phyloP scores from a whole-genome alignment of 2,329 filamentous ascomycete species.

The Curvularia spicifera region DNA sequence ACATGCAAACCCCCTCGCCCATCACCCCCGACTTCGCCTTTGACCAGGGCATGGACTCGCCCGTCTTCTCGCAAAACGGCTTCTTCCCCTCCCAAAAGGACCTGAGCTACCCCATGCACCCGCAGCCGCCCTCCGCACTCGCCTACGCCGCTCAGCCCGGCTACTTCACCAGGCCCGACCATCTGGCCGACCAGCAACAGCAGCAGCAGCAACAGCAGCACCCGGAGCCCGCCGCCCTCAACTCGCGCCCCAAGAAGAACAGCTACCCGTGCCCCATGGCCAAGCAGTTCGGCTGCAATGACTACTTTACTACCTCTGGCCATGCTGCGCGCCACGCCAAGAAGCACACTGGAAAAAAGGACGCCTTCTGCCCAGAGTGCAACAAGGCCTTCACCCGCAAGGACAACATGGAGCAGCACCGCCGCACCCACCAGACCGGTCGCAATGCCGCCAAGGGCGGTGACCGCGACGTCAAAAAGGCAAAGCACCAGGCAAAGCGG shows the following conservation, averaged over 20 bases:
- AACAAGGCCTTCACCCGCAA: constrained; percentile 81
- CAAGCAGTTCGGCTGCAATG: constrained; percentile 73
- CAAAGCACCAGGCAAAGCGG: constrained; percentile 44
- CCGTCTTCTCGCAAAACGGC: constrained; percentile 35
- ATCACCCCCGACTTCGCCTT: constrained; percentile 53
- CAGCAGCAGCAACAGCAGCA: constrained; percentile 5
- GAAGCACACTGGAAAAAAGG: constrained; percentile 83
- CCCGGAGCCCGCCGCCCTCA: constrained; percentile 42
- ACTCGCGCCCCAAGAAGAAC: constrained; percentile 62
- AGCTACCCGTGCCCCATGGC: constrained; percentile 77
- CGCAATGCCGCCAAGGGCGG: constrained; percentile 49
- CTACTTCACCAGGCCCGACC: constrained; percentile 30
- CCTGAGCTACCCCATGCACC: constrained; percentile 31
- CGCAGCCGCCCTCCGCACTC: constrained; percentile 27
- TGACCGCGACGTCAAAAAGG: constrained; percentile 48
- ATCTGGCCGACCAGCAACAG: constrained; percentile 12
- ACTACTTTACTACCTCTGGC: constrained; percentile 83
- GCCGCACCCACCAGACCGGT: constrained; percentile 72
- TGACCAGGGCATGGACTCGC: constrained; percentile 37
- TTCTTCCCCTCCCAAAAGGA: constrained; percentile 42
- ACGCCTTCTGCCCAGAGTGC: constrained; percentile 72
- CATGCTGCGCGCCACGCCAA: constrained; percentile 86
- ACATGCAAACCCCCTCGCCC: constrained; percentile 54
- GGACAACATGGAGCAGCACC: constrained; percentile 88
- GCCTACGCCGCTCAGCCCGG: constrained; percentile 30